Evolutionary conservation across 805 yeast genomes (phyloP).

Genomic region (Candida silvicultrix): DNA sequence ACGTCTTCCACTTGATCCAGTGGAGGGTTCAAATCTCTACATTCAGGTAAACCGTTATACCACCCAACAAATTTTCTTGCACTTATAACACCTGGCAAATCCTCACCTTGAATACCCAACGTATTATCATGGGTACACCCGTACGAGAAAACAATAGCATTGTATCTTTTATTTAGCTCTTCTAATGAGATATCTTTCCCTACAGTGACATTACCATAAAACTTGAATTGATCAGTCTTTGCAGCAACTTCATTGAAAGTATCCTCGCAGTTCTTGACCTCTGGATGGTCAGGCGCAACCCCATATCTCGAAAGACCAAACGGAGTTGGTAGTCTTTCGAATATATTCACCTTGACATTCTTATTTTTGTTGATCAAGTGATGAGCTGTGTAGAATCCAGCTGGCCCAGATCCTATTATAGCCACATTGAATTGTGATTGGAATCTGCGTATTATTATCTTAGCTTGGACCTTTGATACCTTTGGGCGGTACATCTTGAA

Average conservation of each 20-base stretch:
- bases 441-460: not conserved
- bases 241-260: constrained; percentile 48
- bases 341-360: constrained; percentile 54
- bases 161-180: constrained; percentile 48
- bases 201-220: constrained; percentile 65
- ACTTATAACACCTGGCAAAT: constrained; percentile 57
- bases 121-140: constrained; percentile 65
- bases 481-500: not conserved
- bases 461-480: not conserved
- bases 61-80: constrained; percentile 90
- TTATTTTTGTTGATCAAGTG: constrained; percentile 50
- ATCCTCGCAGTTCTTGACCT: constrained; percentile 75
- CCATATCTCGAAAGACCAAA: constrained; percentile 90
- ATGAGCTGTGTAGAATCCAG: constrained; percentile 87
- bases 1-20: constrained; percentile 57
- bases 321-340: constrained; percentile 83
- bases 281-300: constrained; percentile 99
- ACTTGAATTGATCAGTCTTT: constrained; percentile 35
- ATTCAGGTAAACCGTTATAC: constrained; percentile 88
- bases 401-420: constrained; percentile 92
- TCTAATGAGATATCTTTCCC: constrained; percentile 56
- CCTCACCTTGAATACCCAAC: constrained; percentile 50
- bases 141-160: constrained; percentile 74
- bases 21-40: constrained; percentile 43
- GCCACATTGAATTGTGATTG: constrained; percentile 16